These are phyloP conservation scores for Mortierella polycephala DNA, from an alignment of 371 early-diverging fungal species.

Conservation along the genomic window DNA sequence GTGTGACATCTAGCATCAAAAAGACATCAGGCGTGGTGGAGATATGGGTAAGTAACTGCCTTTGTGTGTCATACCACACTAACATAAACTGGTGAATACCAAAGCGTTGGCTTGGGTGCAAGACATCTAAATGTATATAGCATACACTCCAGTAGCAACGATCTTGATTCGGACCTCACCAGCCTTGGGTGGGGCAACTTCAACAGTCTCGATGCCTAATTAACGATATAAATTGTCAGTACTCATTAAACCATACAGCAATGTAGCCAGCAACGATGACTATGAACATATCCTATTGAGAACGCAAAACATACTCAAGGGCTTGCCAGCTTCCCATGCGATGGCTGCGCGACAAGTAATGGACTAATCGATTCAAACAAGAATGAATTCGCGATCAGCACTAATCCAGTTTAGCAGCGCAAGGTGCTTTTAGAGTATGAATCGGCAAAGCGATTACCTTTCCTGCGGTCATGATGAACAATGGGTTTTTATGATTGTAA, in stretches of 20 bases:
- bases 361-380: constrained; percentile 52
- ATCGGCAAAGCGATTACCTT: constrained; percentile 26
- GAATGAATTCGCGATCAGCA: background rate
- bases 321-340: constrained; percentile 94
- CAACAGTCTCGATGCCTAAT: constrained; percentile 87
- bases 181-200: constrained; percentile 93
- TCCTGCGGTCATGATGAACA: constrained; percentile 45
- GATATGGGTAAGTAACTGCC: background rate
- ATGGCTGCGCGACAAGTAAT: constrained; percentile 96
- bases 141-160: constrained; percentile 87
- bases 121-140: constrained; percentile 2
- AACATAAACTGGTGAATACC: too few relatives aligned
- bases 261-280: background rate
- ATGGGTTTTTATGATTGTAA: background rate
- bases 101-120: too few relatives aligned
- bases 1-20: constrained; percentile 79
- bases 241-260: background rate
- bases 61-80: too few relatives aligned
- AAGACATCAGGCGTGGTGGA: background rate
- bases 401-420: background rate
- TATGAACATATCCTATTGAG: background rate
- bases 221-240: background rate
- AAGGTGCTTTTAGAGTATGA: background rate
- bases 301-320: constrained; percentile 75
- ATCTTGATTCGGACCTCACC: constrained; percentile 97